Conservation (phyloP, 768 basidiomycete species). For the Pleurotus salmoneostramineus region DNA sequence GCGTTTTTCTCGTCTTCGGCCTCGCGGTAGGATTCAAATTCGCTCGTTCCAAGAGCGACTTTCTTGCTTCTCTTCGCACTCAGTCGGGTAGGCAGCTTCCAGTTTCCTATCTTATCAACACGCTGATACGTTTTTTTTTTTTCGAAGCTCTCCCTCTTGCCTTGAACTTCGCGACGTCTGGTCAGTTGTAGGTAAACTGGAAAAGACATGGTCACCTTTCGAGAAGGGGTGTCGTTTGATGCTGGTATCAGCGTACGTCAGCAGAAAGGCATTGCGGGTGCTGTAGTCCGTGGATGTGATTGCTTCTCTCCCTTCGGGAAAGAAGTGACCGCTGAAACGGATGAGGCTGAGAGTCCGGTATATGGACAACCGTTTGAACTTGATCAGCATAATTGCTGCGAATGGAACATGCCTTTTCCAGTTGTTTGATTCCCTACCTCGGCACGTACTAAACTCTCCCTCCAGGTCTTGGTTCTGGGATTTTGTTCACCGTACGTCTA, state of each 20-base stretch:
- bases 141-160: slow-evolving; percentile 3
- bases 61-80: slow-evolving; percentile 4
- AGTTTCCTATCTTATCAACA: background rate
- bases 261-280: slow-evolving; percentile 7
- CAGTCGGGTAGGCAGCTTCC: background rate
- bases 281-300: background rate
- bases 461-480: slow-evolving; percentile 3
- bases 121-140: background rate
- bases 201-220: slow-evolving; percentile 5
- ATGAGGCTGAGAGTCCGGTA: slow-evolving; percentile 3
- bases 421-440: background rate
- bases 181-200: slow-evolving; percentile 1
- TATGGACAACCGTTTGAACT: slow-evolving; percentile 9
- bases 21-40: slow-evolving; percentile 4
- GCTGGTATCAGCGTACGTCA: background rate
- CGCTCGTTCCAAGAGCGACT: slow-evolving; percentile 3
- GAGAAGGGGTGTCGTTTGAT: background rate
- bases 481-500: background rate
- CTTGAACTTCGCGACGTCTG: slow-evolving; percentile 7
- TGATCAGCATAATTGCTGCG: slow-evolving; percentile 9
- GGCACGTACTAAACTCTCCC: background rate
- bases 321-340: background rate
- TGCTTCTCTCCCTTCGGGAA: background rate
- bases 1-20: slow-evolving; percentile 3
- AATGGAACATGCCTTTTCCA: slow-evolving; percentile 9